phyloP scores from a whole-genome alignment of 2,329 filamentous ascomycete genomes.

The Penicillium palitans region DNA sequence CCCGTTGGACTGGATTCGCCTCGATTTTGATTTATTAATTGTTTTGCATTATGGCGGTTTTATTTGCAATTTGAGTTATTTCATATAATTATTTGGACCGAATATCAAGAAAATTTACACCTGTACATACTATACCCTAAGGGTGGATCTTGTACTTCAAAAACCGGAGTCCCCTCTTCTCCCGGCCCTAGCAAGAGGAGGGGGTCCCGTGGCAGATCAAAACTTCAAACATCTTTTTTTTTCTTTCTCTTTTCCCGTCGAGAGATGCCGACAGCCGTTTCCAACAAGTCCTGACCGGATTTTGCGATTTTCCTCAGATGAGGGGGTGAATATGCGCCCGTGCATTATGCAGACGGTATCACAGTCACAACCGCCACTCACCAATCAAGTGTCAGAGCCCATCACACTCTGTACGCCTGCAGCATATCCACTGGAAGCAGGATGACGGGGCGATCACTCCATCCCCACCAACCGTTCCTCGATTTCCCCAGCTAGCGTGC shows the following conservation, averaged over 20 bases:
- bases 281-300: not conserved
- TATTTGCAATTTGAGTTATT: not conserved
- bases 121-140: not conserved
- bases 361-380: slow-evolving; percentile 34
- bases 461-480: slow-evolving; percentile 12
- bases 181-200: not conserved
- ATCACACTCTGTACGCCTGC: slow-evolving; percentile 24
- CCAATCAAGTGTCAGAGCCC: slow-evolving; percentile 24
- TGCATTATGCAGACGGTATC: slow-evolving; percentile 32
- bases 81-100: not conserved
- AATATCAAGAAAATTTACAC: not conserved
- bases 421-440: slow-evolving; percentile 12
- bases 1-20: not conserved
- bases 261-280: not conserved
- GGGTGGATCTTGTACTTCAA: not conserved
- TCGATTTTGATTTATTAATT: not conserved
- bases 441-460: slow-evolving; percentile 8
- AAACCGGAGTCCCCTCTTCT: not conserved
- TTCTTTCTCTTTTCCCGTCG: not conserved
- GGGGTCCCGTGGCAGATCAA: not conserved
- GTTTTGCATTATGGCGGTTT: slow-evolving; percentile 5
- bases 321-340: slow-evolving; percentile 15
- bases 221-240: not conserved
- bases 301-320: not conserved
- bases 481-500: not conserved